These are phyloP conservation scores for Gomphus sp. DNA, from an alignment of 1,284 basidiomycete species.

Conservation along the genomic window DNA sequence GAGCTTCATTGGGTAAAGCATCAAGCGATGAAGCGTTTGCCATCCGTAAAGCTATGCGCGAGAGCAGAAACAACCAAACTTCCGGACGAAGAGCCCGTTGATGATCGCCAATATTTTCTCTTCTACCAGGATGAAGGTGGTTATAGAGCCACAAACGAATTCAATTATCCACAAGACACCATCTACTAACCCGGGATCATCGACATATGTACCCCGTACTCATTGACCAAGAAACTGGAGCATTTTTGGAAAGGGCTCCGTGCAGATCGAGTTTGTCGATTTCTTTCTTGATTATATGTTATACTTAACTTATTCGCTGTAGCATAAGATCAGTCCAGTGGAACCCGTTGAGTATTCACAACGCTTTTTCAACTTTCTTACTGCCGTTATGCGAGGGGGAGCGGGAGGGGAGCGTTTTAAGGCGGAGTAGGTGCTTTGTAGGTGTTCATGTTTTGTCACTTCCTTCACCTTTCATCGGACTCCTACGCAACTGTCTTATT, in stretches of 20 bases:
- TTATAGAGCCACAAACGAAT: slow-evolving; percentile 81
- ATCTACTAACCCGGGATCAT: slow-evolving; percentile 96
- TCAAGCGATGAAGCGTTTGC: slow-evolving; percentile 65
- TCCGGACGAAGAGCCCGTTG: slow-evolving; percentile 54
- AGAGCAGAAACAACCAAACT: slow-evolving; percentile 52
- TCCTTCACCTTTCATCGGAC: neutral
- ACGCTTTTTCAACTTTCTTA: slow-evolving; percentile 83
- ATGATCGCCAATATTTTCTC: slow-evolving; percentile 77
- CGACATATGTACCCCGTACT: slow-evolving; percentile 91
- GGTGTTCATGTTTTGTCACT: neutral
- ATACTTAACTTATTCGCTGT: slow-evolving; percentile 11
- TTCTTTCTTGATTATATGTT: slow-evolving; percentile 2
- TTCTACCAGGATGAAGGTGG: slow-evolving; percentile 99
- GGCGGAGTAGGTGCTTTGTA: slow-evolving; percentile 22
- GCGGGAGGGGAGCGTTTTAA: slow-evolving; percentile 61
- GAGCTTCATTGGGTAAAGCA: slow-evolving; percentile 48
- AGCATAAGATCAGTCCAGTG: slow-evolving; percentile 93
- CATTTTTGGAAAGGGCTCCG: slow-evolving; percentile 88
- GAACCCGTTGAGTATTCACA: slow-evolving; percentile 78
- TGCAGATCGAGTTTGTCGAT: slow-evolving; percentile 67
- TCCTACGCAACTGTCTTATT: neutral
- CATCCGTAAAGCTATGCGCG: slow-evolving; percentile 77
- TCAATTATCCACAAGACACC: slow-evolving; percentile 62
- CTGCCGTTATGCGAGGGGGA: slow-evolving; percentile 78
- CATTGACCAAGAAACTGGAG: slow-evolving; percentile 72